Percentiles rank a stretch among this genome's conserved stretches.
These are phyloP conservation scores for Elsinoe perseae DNA, from an alignment of 2,329 filamentous ascomycete species.

Conservation along the genomic window DNA sequence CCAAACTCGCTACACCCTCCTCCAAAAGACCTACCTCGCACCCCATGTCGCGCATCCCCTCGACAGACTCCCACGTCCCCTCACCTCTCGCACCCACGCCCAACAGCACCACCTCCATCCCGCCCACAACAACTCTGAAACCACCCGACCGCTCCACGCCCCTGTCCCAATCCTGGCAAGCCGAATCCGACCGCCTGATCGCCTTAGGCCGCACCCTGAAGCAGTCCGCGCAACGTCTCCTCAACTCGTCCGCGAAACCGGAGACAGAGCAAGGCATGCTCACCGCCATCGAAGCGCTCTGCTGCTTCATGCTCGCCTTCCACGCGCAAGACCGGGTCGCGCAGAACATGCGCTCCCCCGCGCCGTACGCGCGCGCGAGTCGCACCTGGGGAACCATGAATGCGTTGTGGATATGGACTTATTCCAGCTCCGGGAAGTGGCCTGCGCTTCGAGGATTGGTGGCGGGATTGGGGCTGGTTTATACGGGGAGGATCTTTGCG, in stretches of 20 bases:
- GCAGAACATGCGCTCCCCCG: not conserved
- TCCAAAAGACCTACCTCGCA: conserved; percentile 6
- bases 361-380: not conserved
- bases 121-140: not conserved
- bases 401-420: conserved; percentile 3
- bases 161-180: not conserved
- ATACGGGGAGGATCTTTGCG: not conserved
- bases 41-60: conserved; percentile 10
- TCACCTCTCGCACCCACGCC: conserved; percentile 9
- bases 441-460: not conserved
- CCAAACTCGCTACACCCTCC: conserved; percentile 20
- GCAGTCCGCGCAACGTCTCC: not conserved
- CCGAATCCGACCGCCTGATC: conserved; percentile 12
- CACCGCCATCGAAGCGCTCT: conserved; percentile 10
- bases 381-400: conserved; percentile 10
- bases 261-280: conserved; percentile 2
- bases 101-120: not conserved
- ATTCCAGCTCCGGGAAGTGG: not conserved
- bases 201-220: conserved; percentile 1
- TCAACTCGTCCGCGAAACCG: not conserved
- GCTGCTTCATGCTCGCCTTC: conserved; percentile 11
- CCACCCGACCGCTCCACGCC: not conserved
- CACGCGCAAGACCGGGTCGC: not conserved
- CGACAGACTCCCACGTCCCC: conserved; percentile 4
- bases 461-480: conserved; percentile 5